Conservation (phyloP, 495 filamentous ascomycete genomes). For the Aspergillus leporis region DNA sequence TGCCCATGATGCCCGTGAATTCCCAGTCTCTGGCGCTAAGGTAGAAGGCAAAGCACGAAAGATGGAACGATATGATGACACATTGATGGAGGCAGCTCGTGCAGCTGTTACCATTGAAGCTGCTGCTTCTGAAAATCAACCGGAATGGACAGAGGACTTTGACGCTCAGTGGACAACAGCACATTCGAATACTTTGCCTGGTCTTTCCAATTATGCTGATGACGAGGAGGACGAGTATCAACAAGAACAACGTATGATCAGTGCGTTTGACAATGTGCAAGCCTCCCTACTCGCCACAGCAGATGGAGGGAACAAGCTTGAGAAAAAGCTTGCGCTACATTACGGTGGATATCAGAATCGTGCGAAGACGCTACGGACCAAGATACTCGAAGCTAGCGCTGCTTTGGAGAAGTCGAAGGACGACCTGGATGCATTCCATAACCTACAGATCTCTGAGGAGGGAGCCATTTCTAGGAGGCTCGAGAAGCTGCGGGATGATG, state of each 20-base stretch:
- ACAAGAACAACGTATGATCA: constrained; percentile 51
- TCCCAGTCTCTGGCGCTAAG: constrained; percentile 64
- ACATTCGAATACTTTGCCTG: constrained; percentile 65
- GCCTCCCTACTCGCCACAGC: constrained; percentile 69
- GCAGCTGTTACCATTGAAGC: constrained; percentile 75
- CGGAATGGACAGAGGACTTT: constrained; percentile 58
- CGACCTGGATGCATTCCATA: constrained; percentile 73
- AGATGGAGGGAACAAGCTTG: constrained; percentile 77
- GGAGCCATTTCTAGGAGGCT: constrained; percentile 70
- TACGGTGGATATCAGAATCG: constrained; percentile 90
- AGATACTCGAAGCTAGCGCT: constrained; percentile 77
- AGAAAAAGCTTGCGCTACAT: constrained; percentile 89
- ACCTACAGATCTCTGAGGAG: constrained; percentile 75
- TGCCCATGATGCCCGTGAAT: constrained; percentile 75
- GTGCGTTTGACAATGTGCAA: constrained; percentile 58
- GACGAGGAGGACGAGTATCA: constrained; percentile 47
- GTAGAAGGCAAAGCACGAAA: constrained; percentile 59
- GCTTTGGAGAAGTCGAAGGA: constrained; percentile 71
- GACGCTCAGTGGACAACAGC: constrained; percentile 66
- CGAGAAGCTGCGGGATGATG: constrained; percentile 77
- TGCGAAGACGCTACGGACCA: constrained; percentile 74
- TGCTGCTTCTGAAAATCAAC: constrained; percentile 49
- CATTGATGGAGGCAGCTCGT: constrained; percentile 68
- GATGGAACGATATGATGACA: constrained; percentile 70
- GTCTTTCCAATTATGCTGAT: constrained; percentile 74